phyloP scores from a whole-genome alignment of 768 basidiomycete genomes.

The Suillus lakei region DNA sequence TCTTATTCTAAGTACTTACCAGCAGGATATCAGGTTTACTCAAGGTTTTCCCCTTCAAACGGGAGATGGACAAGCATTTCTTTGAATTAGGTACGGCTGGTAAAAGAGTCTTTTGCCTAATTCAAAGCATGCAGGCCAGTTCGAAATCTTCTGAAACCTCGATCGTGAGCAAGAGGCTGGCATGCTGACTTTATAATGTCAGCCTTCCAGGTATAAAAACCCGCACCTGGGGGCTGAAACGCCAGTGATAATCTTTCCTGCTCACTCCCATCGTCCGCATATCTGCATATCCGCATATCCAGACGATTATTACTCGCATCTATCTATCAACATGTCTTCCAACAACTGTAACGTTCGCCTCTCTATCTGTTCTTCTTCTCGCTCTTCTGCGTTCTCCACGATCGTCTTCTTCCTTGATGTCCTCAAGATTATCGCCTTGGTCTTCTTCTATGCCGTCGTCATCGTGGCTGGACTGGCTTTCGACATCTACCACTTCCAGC shows the following conservation, averaged over 20 bases:
- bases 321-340: background rate
- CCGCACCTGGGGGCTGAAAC: background rate
- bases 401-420: background rate
- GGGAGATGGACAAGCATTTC: background rate
- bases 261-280: background rate
- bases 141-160: background rate
- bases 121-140: background rate
- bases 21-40: background rate
- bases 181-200: background rate
- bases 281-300: background rate
- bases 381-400: background rate
- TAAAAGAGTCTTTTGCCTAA: too few relatives aligned
- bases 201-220: conserved; percentile 1
- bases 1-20: background rate
- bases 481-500: background rate
- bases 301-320: background rate
- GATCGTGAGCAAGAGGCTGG: background rate
- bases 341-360: background rate
- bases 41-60: background rate
- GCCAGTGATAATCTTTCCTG: background rate
- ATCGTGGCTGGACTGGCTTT: background rate
- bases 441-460: background rate
- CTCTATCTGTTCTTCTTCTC: background rate
- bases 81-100: background rate
- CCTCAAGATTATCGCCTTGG: background rate